Evolutionary conservation across 2,329 filamentous ascomycete species (phyloP).

Genomic region (Sporothrix variecibatus): DNA sequence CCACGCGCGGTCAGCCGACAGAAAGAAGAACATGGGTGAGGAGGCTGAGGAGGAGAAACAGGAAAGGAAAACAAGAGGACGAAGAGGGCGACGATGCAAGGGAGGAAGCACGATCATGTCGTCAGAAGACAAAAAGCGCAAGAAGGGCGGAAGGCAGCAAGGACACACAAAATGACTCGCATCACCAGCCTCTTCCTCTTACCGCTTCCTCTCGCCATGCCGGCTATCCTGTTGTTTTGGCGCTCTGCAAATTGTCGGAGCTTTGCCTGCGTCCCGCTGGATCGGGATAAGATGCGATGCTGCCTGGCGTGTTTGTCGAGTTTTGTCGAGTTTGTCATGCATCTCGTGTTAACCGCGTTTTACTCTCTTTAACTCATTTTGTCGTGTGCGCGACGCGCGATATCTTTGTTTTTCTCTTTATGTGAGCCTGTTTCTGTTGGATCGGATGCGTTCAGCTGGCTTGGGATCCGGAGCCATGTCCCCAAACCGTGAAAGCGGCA

Average conservation of each 20-base stretch:
- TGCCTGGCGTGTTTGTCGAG: background rate
- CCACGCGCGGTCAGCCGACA: background rate
- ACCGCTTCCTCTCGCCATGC: background rate
- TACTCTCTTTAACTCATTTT: background rate
- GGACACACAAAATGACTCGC: background rate
- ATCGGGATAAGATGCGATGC: constrained; percentile 5
- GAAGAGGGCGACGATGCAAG: constrained; percentile 6
- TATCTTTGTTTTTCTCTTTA: background rate
- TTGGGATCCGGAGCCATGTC: constrained; percentile 11
- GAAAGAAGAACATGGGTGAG: background rate
- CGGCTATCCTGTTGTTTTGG: background rate
- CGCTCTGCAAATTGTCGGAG: background rate
- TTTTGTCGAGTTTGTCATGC: background rate
- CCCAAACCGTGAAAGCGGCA: constrained; percentile 12
- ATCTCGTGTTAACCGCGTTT: background rate
- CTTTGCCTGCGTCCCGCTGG: background rate
- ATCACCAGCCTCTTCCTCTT: background rate
- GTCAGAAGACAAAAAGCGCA: background rate
- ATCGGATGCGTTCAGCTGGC: constrained; percentile 13
- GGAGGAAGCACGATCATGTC: background rate
- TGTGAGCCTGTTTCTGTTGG: background rate
- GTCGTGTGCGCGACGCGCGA: background rate
- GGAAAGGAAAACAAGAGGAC: background rate
- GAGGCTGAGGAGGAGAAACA: background rate
- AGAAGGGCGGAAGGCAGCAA: background rate